phyloP scores from a whole-genome alignment of 352 stramenopile species.

The Phytopythium sindhum region DNA sequence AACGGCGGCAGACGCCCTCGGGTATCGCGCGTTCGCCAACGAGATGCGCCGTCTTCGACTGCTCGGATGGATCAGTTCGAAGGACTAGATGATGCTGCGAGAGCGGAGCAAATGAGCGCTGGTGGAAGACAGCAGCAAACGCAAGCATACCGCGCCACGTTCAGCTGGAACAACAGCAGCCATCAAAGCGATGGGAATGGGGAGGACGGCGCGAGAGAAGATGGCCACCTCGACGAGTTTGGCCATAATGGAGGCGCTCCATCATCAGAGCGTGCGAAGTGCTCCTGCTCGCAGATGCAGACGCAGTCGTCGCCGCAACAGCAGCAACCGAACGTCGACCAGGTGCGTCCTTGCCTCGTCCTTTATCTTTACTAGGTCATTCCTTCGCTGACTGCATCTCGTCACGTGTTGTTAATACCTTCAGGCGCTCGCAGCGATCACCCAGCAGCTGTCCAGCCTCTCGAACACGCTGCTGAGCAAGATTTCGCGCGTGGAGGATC shows the following conservation, averaged over 20 bases:
- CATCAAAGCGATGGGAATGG: background rate
- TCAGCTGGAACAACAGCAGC: background rate
- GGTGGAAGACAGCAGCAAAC: background rate
- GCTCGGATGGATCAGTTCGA: background rate
- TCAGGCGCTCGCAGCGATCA: conserved; percentile 21
- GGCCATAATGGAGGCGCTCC: background rate
- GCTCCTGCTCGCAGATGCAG: background rate
- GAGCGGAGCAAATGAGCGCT: background rate
- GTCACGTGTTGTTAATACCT: background rate
- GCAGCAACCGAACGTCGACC: background rate
- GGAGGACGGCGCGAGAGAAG: background rate
- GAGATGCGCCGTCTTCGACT: background rate
- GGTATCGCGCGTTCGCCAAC: background rate
- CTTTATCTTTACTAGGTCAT: background rate
- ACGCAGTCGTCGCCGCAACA: background rate
- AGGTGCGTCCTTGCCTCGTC: background rate
- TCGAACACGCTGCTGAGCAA: conserved; percentile 29
- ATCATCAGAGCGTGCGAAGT: background rate
- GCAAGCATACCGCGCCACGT: background rate
- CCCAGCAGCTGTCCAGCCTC: conserved; percentile 28
- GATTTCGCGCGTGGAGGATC: conserved; percentile 33
- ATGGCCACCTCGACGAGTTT: background rate
- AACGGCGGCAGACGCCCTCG: background rate
- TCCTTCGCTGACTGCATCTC: background rate
- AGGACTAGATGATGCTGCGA: background rate